Evolutionary conservation across 495 filamentous ascomycete species (phyloP).

Genomic region (Hypoxylon subgilvum): DNA sequence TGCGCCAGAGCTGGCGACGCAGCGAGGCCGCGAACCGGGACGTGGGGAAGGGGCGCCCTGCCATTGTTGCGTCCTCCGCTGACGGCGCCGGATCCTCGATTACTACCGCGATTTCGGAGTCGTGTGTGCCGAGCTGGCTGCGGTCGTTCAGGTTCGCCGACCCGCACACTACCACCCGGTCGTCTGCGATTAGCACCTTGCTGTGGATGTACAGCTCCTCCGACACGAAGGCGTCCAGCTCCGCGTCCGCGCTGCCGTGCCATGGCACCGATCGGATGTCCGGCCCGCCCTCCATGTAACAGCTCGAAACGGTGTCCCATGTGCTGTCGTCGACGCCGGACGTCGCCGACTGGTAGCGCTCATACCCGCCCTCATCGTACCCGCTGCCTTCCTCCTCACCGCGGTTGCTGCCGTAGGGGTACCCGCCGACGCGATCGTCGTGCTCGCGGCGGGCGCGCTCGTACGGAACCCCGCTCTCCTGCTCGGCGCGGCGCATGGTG

Average conservation of each 20-base stretch:
- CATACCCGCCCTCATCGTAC: slow-evolving; percentile 47
- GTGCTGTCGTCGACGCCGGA: slow-evolving; percentile 56
- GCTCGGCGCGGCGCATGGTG: slow-evolving; percentile 68
- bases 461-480: slow-evolving; percentile 73
- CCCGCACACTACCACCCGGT: slow-evolving; percentile 85
- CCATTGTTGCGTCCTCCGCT: slow-evolving; percentile 75
- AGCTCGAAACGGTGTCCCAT: slow-evolving; percentile 79
- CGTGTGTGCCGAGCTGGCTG: slow-evolving; percentile 85
- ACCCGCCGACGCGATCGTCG: slow-evolving; percentile 58
- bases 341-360: slow-evolving; percentile 72
- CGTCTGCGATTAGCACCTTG: slow-evolving; percentile 93
- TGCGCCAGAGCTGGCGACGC: slow-evolving; percentile 84
- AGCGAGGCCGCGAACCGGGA: slow-evolving; percentile 83
- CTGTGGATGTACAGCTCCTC: slow-evolving; percentile 95
- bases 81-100: slow-evolving; percentile 77
- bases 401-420: slow-evolving; percentile 33
- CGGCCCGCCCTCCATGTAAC: slow-evolving; percentile 82
- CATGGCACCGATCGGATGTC: slow-evolving; percentile 82
- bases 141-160: slow-evolving; percentile 96
- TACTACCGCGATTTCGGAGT: slow-evolving; percentile 82
- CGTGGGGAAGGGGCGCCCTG: slow-evolving; percentile 70
- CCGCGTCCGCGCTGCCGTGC: slow-evolving; percentile 72
- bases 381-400: slow-evolving; percentile 27
- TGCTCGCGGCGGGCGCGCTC: slow-evolving; percentile 70
- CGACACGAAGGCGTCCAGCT: slow-evolving; percentile 87